phyloP scores from a whole-genome alignment of 805 yeast genomes.

The Saccharomycopsis babjevae region DNA sequence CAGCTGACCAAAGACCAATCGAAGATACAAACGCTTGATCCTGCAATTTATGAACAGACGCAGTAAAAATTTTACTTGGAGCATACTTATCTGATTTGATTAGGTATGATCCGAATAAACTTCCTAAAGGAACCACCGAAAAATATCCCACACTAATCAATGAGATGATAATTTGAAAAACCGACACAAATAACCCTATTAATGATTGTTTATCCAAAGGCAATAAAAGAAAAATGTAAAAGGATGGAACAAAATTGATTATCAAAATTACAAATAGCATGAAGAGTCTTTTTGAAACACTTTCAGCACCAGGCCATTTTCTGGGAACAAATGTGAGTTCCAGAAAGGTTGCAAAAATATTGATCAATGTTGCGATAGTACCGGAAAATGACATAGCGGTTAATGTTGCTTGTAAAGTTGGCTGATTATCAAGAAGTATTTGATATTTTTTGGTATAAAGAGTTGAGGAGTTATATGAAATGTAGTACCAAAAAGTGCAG shows the following conservation, averaged over 20 bases:
- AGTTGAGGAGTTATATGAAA: conserved; percentile 57
- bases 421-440: conserved; percentile 46
- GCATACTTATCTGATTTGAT: conserved; percentile 28
- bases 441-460: conserved; percentile 52
- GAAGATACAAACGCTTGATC: conserved; percentile 54
- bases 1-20: conserved; percentile 56
- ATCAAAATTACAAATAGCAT: conserved; percentile 34
- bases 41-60: conserved; percentile 41
- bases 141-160: conserved; percentile 44
- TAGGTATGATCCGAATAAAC: conserved; percentile 36
- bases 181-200: conserved; percentile 36
- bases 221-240: conserved; percentile 35
- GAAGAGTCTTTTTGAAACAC: conserved; percentile 38
- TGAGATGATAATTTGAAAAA: conserved; percentile 48
- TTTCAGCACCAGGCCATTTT: conserved; percentile 61
- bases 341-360: conserved; percentile 42
- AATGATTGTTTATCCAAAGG: conserved; percentile 28
- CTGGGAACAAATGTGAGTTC: conserved; percentile 63
- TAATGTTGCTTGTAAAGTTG: conserved; percentile 44
- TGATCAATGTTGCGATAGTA: conserved; percentile 44
- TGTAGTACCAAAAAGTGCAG: conserved; percentile 68
- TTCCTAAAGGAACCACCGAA: conserved; percentile 52
- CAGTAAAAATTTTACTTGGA: conserved; percentile 50
- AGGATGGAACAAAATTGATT: conserved; percentile 39
- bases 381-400: conserved; percentile 64